Evolutionary conservation across 306 rosid species (phyloP).

Genomic region (Pyrus communis): DNA sequence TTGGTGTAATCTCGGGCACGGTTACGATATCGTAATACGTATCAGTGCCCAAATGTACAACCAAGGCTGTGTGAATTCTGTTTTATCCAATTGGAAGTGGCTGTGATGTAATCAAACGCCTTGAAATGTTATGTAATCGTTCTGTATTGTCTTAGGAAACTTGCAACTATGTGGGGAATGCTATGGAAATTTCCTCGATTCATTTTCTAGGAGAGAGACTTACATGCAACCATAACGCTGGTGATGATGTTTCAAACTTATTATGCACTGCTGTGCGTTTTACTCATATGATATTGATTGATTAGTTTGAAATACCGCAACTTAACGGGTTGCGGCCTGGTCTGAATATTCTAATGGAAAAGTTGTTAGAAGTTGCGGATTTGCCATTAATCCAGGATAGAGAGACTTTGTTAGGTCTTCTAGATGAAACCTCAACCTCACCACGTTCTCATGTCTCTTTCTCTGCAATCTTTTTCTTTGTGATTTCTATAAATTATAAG

Average conservation of each 20-base stretch:
- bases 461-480: neutral
- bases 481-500: neutral
- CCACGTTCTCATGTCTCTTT: too few relatives aligned
- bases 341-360: neutral
- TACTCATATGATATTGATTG: neutral
- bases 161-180: neutral
- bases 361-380: neutral
- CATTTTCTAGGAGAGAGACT: neutral
- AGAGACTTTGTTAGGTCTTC: neutral
- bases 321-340: neutral
- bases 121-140: neutral
- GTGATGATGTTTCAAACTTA: neutral
- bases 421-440: neutral
- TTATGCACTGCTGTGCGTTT: too few relatives aligned
- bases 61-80: slow-evolving; percentile 17
- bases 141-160: neutral
- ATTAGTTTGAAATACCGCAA: too few relatives aligned
- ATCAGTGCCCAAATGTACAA: slow-evolving; percentile 16
- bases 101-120: slow-evolving; percentile 11
- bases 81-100: slow-evolving; percentile 12
- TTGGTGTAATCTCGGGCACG: slow-evolving; percentile 16
- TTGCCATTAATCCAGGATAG: neutral
- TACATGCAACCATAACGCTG: neutral
- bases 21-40: neutral
- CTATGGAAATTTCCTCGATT: too few relatives aligned